A percentile compares a stretch with the other conserved stretches of the same genome.
These are phyloP conservation scores for Thelonectria blattea DNA, from an alignment of 2,329 filamentous ascomycete genomes.

Conservation along the genomic window DNA sequence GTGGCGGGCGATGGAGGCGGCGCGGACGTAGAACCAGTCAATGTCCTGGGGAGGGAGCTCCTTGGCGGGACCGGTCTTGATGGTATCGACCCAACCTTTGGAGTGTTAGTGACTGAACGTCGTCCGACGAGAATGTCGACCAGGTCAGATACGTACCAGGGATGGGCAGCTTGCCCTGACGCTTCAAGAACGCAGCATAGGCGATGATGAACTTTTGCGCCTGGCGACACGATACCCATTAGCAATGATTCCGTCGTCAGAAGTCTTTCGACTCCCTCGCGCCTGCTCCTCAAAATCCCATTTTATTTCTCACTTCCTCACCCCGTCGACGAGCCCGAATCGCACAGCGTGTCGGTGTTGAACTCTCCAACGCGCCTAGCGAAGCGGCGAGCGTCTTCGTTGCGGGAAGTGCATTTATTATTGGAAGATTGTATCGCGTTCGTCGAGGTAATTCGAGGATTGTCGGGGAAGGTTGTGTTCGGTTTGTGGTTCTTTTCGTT, in stretches of 20 bases:
- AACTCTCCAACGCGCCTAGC: conserved; percentile 20
- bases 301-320: conserved; percentile 29
- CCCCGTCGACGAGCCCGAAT: conserved; percentile 24
- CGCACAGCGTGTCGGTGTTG: conserved; percentile 27
- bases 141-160: conserved; percentile 67
- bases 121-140: no score
- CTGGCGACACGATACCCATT: conserved; percentile 64
- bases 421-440: conserved; percentile 32
- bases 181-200: conserved; percentile 90
- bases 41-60: conserved; percentile 98
- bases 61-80: conserved; percentile 96
- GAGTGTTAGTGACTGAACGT: conserved; percentile 15
- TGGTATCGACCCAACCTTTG: conserved; percentile 96
- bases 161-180: conserved; percentile 90
- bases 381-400: conserved; percentile 25
- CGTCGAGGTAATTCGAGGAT: no score
- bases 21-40: conserved; percentile 95
- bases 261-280: conserved; percentile 76
- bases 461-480: conserved; percentile 16
- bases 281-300: conserved; percentile 63
- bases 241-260: conserved; percentile 76
- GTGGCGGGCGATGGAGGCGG: conserved; percentile 94
- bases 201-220: conserved; percentile 88
- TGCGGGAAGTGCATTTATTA: conserved; percentile 28
- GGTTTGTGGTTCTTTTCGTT: conserved; percentile 27